Evolutionary conservation across 139 green algal species (phyloP).

Genomic region (Chlamydomonas asymmetrica): DNA sequence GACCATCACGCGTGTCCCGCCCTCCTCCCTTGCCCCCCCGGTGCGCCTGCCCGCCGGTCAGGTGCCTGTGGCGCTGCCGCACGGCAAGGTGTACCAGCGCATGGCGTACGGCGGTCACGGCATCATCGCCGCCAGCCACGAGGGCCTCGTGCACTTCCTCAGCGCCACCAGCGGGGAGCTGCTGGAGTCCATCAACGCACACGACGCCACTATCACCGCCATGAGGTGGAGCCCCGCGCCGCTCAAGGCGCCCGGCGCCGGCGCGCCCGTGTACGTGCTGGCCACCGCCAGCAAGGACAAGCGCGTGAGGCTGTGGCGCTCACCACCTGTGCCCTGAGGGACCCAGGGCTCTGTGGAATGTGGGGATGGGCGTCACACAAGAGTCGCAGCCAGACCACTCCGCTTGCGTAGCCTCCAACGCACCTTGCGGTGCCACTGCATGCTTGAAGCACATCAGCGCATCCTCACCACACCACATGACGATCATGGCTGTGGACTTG

Average conservation of each 20-base stretch:
- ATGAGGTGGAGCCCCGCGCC: slow-evolving; percentile 37
- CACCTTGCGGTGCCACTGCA: too few species aligned
- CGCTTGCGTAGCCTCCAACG: too few species aligned
- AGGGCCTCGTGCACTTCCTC: slow-evolving; percentile 13
- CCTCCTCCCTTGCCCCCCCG: neutral
- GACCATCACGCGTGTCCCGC: too few species aligned
- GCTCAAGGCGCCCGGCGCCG: neutral
- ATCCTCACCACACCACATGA: too few species aligned
- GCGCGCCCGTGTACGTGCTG: slow-evolving; percentile 34
- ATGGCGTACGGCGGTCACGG: slow-evolving; percentile 25
- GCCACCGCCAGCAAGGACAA: slow-evolving; percentile 39
- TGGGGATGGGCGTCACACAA: too few species aligned
- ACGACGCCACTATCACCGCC: slow-evolving; percentile 33
- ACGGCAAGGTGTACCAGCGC: slow-evolving; percentile 30
- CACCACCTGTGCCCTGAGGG: too few species aligned
- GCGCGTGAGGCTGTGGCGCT: slow-evolving; percentile 40
- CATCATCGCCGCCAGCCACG: neutral
- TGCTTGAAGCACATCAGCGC: too few species aligned
- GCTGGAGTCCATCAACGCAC: slow-evolving; percentile 36
- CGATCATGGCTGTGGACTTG: too few species aligned
- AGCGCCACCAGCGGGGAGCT: slow-evolving; percentile 16
- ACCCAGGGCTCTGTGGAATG: too few species aligned
- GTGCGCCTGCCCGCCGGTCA: slow-evolving; percentile 2
- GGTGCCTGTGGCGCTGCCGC: slow-evolving; percentile 16
- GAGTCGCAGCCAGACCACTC: too few species aligned